These are phyloP conservation scores for Saccharomyces hybrid DNA, from an alignment of 1,139 yeast species.

Conservation along the genomic window DNA sequence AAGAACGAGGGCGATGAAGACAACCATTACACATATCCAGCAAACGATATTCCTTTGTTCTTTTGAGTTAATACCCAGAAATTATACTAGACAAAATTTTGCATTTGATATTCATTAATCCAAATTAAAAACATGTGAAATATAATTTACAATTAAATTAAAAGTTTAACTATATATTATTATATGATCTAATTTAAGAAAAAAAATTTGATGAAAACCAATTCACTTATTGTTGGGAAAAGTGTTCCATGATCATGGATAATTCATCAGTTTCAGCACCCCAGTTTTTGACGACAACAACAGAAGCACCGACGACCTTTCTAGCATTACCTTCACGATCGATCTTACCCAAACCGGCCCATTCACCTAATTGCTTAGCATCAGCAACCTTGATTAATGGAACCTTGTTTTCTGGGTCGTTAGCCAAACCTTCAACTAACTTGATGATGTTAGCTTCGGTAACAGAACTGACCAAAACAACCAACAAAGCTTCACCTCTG, in stretches of 20 bases:
- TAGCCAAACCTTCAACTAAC: slow-evolving; percentile 98
- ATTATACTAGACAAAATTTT: slow-evolving; percentile 1
- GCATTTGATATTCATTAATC: background rate
- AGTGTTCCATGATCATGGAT: slow-evolving; percentile 92
- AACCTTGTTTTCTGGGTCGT: slow-evolving; percentile 93
- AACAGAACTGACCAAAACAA: slow-evolving; percentile 96
- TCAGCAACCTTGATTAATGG: slow-evolving; percentile 99
- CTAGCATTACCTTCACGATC: slow-evolving; percentile 99
- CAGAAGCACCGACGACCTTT: slow-evolving; percentile 99
- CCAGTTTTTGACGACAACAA: slow-evolving; percentile 99
- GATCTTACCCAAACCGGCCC: slow-evolving; percentile 99
- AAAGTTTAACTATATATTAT: background rate
- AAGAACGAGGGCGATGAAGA: slow-evolving; percentile 5
- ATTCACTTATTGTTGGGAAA: slow-evolving; percentile 62
- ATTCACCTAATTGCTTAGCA: slow-evolving; percentile 99
- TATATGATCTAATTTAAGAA: slow-evolving; percentile 2
- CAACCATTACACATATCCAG: slow-evolving; percentile 11
- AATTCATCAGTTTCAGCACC: slow-evolving; percentile 99
- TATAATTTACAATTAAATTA: background rate
- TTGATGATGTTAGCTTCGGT: slow-evolving; percentile 96
- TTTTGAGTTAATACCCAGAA: slow-evolving; percentile 11
- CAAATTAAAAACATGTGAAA: background rate
- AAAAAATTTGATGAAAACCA: slow-evolving; percentile 1
- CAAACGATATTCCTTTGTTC: slow-evolving; percentile 29
- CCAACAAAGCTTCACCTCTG: slow-evolving; percentile 95